These are phyloP conservation scores for Ceratobasidium sp. DNA, from an alignment of 1,284 basidiomycete genomes.

Conservation along the genomic window DNA sequence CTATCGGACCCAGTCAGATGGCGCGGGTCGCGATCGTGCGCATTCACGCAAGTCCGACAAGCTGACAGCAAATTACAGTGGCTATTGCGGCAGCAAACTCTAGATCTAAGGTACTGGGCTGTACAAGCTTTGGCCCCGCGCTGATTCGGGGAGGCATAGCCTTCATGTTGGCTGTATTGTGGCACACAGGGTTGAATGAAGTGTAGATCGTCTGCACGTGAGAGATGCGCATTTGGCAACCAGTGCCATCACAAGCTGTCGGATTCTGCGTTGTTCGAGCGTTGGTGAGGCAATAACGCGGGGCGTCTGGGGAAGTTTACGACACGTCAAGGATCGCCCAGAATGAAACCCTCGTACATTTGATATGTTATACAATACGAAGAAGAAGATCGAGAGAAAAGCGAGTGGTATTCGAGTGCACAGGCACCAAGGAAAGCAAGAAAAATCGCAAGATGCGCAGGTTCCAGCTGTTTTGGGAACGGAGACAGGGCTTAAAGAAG, in stretches of 20 bases:
- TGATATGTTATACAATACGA: constrained; percentile 40
- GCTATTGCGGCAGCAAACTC: not conserved
- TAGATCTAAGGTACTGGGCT: constrained; percentile 28
- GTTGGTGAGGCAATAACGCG: constrained; percentile 37
- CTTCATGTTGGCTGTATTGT: constrained; percentile 25
- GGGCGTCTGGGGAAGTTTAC: constrained; percentile 34
- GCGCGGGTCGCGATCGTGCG: not conserved
- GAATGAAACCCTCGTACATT: constrained; percentile 34
- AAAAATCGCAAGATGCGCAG: constrained; percentile 2
- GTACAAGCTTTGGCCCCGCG: constrained; percentile 26
- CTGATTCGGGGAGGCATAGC: constrained; percentile 19
- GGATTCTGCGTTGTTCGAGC: constrained; percentile 21
- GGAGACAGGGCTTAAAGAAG: constrained; percentile 38
- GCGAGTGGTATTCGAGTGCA: constrained; percentile 16
- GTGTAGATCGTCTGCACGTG: constrained; percentile 35
- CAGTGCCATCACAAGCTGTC: constrained; percentile 12
- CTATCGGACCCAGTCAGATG: not conserved
- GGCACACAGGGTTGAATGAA: constrained; percentile 35
- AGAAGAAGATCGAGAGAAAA: constrained; percentile 6
- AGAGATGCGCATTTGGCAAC: constrained; percentile 32
- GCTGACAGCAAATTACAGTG: not conserved
- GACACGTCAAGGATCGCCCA: constrained; percentile 19
- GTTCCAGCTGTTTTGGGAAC: constrained; percentile 21
- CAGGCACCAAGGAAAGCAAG: constrained; percentile 12
- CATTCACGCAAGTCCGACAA: not conserved